Percentiles rank a stretch among this genome's conserved stretches.
These are phyloP conservation scores for Ampelomyces quisqualis DNA, from an alignment of 2,329 filamentous ascomycete species.

Conservation along the genomic window DNA sequence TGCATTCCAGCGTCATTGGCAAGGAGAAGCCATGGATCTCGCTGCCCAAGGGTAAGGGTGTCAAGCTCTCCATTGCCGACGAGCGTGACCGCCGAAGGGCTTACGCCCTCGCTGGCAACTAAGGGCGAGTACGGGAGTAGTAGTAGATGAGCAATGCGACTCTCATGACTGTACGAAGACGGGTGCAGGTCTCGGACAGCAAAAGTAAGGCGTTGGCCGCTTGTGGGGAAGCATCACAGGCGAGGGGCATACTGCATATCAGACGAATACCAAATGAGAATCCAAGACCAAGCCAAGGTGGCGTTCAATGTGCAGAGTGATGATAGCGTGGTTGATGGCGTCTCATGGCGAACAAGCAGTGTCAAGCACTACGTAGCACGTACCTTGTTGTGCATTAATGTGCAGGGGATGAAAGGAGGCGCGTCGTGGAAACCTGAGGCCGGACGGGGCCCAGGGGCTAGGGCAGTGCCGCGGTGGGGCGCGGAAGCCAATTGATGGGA, in stretches of 20 bases:
- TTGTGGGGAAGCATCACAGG: conserved; percentile 35
- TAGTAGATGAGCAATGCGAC: conserved; percentile 29
- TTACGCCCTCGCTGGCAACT: conserved; percentile 56
- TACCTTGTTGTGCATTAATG: too few species aligned
- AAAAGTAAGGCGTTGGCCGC: conserved; percentile 41
- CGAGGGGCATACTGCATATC: conserved; percentile 36
- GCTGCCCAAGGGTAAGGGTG: conserved; percentile 99
- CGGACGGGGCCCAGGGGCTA: neutral
- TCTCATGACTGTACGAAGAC: conserved; percentile 30
- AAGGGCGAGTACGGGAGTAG: conserved; percentile 30
- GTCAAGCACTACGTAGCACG: too few species aligned
- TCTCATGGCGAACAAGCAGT: conserved; percentile 1
- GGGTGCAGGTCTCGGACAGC: conserved; percentile 31
- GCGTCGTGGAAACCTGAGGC: conserved; percentile 6
- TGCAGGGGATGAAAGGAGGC: conserved; percentile 6
- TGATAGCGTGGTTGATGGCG: conserved; percentile 6
- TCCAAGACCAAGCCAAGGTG: conserved; percentile 7
- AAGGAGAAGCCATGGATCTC: conserved; percentile 99
- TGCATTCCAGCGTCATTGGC: conserved; percentile 70
- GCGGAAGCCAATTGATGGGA: neutral
- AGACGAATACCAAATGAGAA: conserved; percentile 39
- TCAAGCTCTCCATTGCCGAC: conserved; percentile 95
- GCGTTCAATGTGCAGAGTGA: neutral
- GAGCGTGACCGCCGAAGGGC: conserved; percentile 97
- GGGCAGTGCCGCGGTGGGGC: too few species aligned